Base-by-base conservation (phyloP, 805 yeast genomes). In the Suhomyces vadensis region DNA sequence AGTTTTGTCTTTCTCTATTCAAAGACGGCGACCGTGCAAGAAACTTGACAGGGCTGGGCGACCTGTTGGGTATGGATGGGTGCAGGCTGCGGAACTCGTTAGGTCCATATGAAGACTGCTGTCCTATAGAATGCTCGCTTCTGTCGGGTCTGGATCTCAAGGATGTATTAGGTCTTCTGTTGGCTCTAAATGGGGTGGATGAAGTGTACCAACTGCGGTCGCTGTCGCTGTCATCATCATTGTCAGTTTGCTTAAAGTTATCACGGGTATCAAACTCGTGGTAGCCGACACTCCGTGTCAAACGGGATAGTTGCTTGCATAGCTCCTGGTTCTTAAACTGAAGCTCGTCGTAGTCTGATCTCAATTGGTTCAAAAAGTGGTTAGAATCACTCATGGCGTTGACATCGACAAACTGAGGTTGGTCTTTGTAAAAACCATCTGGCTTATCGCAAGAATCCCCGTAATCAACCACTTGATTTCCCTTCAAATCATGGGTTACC, bases 401-500 rank as follows among this genome's bases (percentile, higher is more conserved):
- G 25, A 42, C 13, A 24, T 40, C 38, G 11, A 40, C 35, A n/a
- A 21, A 31, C 21, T 26, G 13, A 13, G 39, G 45, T 31, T 16
- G 41, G 14, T 38, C 43, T 31, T 31, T 39, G 37, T 22, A 39
- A 21, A 29, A 43, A 11, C 22, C 46, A 20, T 44, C 42, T 25
- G 40, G 35, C 40, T 47, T 39, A 21, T 43, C 44, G 20, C 45
- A 20, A 10, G 29, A 42, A 17, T 31, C 24, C 21, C 48, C 39
- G 31, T 41, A 52, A 19, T 52, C 50, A 27, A 57, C 62, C 27
- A 54, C 53, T 9, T 56, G 61, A 23, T 61, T 64, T 27, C 77
- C 77, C 37, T 69, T 57, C 14, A 65, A 52, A 52, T 79, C 79
- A 52, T 82, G 86, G 9, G 78, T 76, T 19, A 70, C 66, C 53